Conservation (phyloP, 192 early-diverging fungal genomes). For the Coemansia sp. region DNA sequence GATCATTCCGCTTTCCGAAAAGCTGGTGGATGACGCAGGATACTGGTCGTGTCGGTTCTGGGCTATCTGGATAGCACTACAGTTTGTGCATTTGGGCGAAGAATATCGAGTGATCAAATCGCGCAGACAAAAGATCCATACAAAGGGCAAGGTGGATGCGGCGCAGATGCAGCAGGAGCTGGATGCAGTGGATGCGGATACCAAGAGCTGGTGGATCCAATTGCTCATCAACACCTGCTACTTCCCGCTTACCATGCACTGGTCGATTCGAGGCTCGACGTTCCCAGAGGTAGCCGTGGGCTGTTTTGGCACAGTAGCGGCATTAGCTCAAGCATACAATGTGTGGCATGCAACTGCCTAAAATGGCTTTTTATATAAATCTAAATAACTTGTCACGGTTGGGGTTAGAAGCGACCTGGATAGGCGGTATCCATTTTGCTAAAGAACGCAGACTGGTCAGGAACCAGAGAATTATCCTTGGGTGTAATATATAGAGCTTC, state of each 20-base stretch:
- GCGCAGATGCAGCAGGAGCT: slow-evolving; percentile 66
- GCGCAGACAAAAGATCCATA: slow-evolving; percentile 50
- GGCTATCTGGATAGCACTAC: slow-evolving; percentile 87
- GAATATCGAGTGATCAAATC: slow-evolving; percentile 61
- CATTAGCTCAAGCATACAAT: slow-evolving; percentile 74
- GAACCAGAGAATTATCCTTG: slow-evolving; percentile 40
- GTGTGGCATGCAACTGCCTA: slow-evolving; percentile 77
- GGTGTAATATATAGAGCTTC: slow-evolving; percentile 66
- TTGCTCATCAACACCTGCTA: slow-evolving; percentile 88
- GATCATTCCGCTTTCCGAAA: slow-evolving; percentile 71
- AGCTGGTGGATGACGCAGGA: slow-evolving; percentile 70
- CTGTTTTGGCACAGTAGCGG: slow-evolving; percentile 90
- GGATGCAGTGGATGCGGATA: slow-evolving; percentile 56
- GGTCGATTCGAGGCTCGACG: slow-evolving; percentile 77
- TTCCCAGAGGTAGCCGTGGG: slow-evolving; percentile 95
- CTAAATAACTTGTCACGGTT: background rate
- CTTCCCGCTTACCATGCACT: slow-evolving; percentile 87
- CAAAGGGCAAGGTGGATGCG: slow-evolving; percentile 62
- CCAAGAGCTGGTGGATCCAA: slow-evolving; percentile 66
- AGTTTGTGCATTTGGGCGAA: slow-evolving; percentile 78
- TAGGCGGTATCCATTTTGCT: slow-evolving; percentile 34
- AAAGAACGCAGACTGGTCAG: slow-evolving; percentile 23
- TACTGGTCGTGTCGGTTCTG: slow-evolving; percentile 97
- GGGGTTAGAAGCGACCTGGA: slow-evolving; percentile 31
- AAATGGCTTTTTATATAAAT: background rate